These are phyloP conservation scores for Talaromyces albobiverticillius DNA, from an alignment of 2,329 filamentous ascomycete species.

Conservation along the genomic window DNA sequence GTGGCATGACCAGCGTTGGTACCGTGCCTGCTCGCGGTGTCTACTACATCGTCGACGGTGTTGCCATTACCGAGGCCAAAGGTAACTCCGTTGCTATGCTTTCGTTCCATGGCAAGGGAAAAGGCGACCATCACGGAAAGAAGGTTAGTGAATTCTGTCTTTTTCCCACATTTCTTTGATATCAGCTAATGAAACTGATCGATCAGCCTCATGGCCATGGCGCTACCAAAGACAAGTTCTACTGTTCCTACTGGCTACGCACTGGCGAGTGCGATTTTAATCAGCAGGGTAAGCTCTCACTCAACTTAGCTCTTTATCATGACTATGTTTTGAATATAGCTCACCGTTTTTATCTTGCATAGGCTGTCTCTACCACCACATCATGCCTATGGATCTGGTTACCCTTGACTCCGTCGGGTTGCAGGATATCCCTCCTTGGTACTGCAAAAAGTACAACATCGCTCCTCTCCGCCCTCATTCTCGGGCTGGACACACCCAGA, in stretches of 20 bases:
- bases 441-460: conserved; percentile 45
- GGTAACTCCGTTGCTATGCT: not conserved
- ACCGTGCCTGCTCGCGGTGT: conserved; percentile 28
- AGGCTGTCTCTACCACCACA: conserved; percentile 82
- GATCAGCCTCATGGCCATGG: conserved; percentile 21
- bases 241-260: conserved; percentile 87
- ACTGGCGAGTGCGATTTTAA: conserved; percentile 80
- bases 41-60: conserved; percentile 34
- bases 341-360: not conserved
- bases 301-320: not conserved
- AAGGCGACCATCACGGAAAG: not conserved
- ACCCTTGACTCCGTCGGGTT: conserved; percentile 71
- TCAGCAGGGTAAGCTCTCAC: conserved; percentile 58
- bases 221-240: conserved; percentile 60
- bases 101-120: conserved; percentile 9
- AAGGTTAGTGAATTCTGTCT: conserved; percentile 1
- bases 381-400: conserved; percentile 71
- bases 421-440: conserved; percentile 55
- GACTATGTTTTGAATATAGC: not conserved
- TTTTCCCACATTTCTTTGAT: not conserved
- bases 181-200: not conserved
- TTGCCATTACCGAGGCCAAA: not conserved
- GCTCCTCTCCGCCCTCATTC: conserved; percentile 25
- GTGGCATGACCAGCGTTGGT: conserved; percentile 44
- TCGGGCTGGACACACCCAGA: conserved; percentile 5